phyloP scores from a whole-genome alignment of 2,329 filamentous ascomycete species.

The Calonectria fujianensis region DNA sequence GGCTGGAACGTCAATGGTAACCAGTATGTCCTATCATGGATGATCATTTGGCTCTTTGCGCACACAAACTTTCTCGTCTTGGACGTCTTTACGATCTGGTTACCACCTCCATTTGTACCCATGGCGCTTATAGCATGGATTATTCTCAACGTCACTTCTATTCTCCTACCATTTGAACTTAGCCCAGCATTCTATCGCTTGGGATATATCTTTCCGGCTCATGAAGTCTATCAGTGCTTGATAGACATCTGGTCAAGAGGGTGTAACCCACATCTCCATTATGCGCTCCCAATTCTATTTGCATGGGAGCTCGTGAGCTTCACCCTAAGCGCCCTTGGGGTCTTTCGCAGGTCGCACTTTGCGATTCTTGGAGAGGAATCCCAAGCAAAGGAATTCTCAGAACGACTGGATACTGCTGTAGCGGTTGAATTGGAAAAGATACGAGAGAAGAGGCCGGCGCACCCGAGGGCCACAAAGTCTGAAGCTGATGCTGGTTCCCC shows the following conservation, averaged over 20 bases:
- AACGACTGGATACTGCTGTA: slow-evolving; percentile 27
- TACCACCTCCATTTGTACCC: slow-evolving; percentile 45
- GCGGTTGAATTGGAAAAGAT: slow-evolving; percentile 23
- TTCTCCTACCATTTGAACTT: slow-evolving; percentile 45
- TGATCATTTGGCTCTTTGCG: slow-evolving; percentile 47
- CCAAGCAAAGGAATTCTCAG: slow-evolving; percentile 21
- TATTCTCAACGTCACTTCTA: slow-evolving; percentile 47
- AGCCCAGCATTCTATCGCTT: slow-evolving; percentile 45
- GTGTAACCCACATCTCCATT: slow-evolving; percentile 48
- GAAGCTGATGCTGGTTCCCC: neutral
- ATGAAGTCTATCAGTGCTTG: slow-evolving; percentile 46
- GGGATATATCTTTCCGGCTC: slow-evolving; percentile 46
- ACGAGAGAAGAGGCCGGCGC: neutral
- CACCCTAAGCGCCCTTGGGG: slow-evolving; percentile 16
- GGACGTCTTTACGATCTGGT: slow-evolving; percentile 52
- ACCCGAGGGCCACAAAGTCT: neutral
- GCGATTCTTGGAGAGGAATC: slow-evolving; percentile 27
- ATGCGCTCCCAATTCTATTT: slow-evolving; percentile 47
- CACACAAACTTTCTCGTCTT: slow-evolving; percentile 49
- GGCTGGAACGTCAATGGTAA: slow-evolving; percentile 42
- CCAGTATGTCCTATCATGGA: slow-evolving; percentile 48
- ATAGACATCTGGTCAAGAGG: slow-evolving; percentile 47
- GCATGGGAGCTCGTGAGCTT: slow-evolving; percentile 41
- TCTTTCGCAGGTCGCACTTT: slow-evolving; percentile 34
- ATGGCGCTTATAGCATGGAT: slow-evolving; percentile 49